phyloP scores from a whole-genome alignment of 768 basidiomycete genomes.

The Xanthoconium stramineum region DNA sequence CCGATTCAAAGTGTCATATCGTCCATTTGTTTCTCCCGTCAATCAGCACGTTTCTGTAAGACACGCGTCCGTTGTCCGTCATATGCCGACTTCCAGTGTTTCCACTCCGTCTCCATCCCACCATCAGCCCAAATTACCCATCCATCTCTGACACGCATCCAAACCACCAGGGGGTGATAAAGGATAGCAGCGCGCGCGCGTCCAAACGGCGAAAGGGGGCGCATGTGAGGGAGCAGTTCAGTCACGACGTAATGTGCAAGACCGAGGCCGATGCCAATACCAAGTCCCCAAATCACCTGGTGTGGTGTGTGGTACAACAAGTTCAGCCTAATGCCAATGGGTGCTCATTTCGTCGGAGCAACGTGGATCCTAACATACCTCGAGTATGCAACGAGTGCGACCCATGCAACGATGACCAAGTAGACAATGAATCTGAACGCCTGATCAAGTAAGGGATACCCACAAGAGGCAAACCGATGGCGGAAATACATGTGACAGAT shows the following conservation, averaged over 20 bases:
- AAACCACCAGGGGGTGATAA: slow-evolving; percentile 52
- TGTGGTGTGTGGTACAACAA: slow-evolving; percentile 68
- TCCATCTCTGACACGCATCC: slow-evolving; percentile 75
- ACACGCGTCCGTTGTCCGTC: slow-evolving; percentile 32
- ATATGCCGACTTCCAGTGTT: slow-evolving; percentile 59
- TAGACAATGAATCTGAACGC: slow-evolving; percentile 49
- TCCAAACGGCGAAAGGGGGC: slow-evolving; percentile 55
- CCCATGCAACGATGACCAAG: slow-evolving; percentile 51
- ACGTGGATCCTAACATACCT: slow-evolving; percentile 41
- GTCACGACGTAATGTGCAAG: slow-evolving; percentile 49
- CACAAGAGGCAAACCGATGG: slow-evolving; percentile 60
- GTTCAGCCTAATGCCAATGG: slow-evolving; percentile 45
- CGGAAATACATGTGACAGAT: slow-evolving; percentile 68
- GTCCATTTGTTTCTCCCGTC: not conserved
- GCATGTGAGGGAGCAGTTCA: slow-evolving; percentile 56
- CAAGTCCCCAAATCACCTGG: slow-evolving; percentile 75
- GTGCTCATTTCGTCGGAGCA: no score
- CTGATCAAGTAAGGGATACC: slow-evolving; percentile 48
- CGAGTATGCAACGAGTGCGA: slow-evolving; percentile 71
- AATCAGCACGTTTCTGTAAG: slow-evolving; percentile 16
- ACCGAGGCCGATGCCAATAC: slow-evolving; percentile 59
- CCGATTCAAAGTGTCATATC: no score
- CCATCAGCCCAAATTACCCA: slow-evolving; percentile 81
- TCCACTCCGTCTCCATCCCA: slow-evolving; percentile 73
- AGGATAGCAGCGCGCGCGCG: slow-evolving; percentile 47